Evolutionary conservation across 306 rosid genomes (phyloP), one percentile per base, ranked within the genome.

Genomic region (Amphicarpaea edgeworthii): DNA sequence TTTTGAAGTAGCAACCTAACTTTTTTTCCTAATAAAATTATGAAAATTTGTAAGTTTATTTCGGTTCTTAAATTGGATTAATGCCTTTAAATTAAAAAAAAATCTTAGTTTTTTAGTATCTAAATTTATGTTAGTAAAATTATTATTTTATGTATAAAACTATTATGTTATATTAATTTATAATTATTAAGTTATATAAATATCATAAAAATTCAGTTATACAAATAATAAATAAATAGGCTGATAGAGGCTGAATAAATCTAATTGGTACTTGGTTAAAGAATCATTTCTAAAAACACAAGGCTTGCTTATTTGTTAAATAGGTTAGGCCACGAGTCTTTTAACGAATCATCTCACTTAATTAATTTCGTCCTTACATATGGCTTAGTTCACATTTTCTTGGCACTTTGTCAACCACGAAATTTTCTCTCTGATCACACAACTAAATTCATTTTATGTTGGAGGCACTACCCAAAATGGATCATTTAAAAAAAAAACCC

Each of bases 321-420:
- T 60, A 60, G 67, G 67, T 32, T 32, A 60, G 23, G 43, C 23
- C 42, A 30, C 0, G 43, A n/a, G 66, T 60, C 42, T 60, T 60
- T 15, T 32, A 30, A 30, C 26, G 40, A 59, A 28, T 59, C 45
- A 30, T 61, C 67, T 32, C 24, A 62, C n/a, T 28, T 28, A 28
- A 28, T 16, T 62, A 16, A 8, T 62, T 61, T 17, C 68, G 4
- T 10, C 28, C 28, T 30, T 30, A 8, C 45, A n/a, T 32, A 61
- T 61, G 45, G 45, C 8, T 37, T 4, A 59, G 47, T 62, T 62
- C 15, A 62, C 47, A 37, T 28, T 21, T 32, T 32, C 47, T 34
- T 34, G 68, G 16, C 15, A 37, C 12, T 62, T 37, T 17, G 1
- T 62, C 24, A n/a, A 34, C 45, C 68, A 61, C 42, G 16, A 8